A percentile compares a stretch with the other conserved stretches of the same genome.
phyloP scores from a whole-genome alignment of 495 filamentous ascomycete species.

The Bryoglossum gracile region DNA sequence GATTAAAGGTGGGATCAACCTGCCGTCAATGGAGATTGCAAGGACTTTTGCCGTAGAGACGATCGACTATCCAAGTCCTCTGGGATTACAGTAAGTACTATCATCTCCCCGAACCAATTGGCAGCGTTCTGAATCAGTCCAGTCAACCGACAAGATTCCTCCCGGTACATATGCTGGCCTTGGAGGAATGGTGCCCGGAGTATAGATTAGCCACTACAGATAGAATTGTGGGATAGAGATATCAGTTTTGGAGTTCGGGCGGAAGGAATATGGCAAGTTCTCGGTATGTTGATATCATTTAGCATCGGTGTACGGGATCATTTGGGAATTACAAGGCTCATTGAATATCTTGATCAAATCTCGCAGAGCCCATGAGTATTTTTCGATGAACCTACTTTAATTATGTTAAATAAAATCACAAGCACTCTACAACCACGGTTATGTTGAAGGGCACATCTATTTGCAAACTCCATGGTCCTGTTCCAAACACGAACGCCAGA shows the following conservation, averaged over 20 bases:
- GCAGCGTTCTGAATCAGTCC: too few relatives aligned
- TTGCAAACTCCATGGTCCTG: background rate
- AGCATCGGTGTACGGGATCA: background rate
- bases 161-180: background rate
- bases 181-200: slow-evolving; percentile 16
- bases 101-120: too few relatives aligned
- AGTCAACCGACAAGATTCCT: slow-evolving; percentile 5
- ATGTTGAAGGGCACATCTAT: background rate
- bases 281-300: background rate
- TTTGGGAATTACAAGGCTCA: background rate
- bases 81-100: slow-evolving; percentile 19
- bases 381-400: background rate
- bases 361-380: background rate
- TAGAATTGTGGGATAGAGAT: too few relatives aligned
- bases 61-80: slow-evolving; percentile 17
- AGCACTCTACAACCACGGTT: background rate
- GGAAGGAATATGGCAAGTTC: background rate
- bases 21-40: slow-evolving; percentile 20
- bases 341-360: background rate
- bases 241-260: too few relatives aligned
- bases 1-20: slow-evolving; percentile 9
- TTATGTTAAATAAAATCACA: background rate
- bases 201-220: slow-evolving; percentile 9
- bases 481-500: background rate
- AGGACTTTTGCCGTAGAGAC: slow-evolving; percentile 22